A percentile compares a stretch with the other conserved stretches of the same genome.
Conservation (phyloP, 495 filamentous ascomycete species). For the Trichoderma gamsii region DNA sequence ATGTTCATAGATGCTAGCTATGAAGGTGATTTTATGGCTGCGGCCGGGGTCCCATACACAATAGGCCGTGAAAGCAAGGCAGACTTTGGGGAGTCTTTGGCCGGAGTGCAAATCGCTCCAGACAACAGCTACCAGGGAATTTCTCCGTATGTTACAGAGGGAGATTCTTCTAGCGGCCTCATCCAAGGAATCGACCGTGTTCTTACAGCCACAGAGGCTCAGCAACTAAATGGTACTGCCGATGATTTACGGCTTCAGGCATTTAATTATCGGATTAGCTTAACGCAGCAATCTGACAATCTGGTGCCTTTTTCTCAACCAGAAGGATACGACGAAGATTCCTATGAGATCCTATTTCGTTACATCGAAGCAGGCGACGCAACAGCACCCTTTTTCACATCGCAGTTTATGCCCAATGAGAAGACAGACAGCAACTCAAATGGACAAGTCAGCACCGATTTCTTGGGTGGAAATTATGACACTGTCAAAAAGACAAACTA, state of each 20-base stretch:
- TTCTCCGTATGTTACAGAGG: neutral
- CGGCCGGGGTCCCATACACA: neutral
- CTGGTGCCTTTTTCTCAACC: neutral
- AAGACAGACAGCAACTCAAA: neutral
- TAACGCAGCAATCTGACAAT: neutral
- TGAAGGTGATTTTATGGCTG: constrained; percentile 5
- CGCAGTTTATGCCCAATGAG: neutral
- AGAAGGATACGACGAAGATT: neutral
- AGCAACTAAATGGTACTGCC: neutral
- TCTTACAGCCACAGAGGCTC: neutral
- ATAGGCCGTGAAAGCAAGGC: neutral
- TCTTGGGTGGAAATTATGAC: neutral
- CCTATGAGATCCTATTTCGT: neutral
- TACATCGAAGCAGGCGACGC: neutral
- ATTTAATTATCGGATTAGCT: neutral
- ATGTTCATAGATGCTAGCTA: neutral
- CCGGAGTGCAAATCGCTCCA: neutral
- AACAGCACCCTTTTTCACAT: neutral
- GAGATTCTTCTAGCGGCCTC: neutral
- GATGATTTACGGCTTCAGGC: neutral
- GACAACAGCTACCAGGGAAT: neutral
- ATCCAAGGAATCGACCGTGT: neutral
- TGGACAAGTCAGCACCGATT: neutral
- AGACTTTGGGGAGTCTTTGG: neutral
- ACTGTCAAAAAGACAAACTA: neutral